Evolutionary conservation across 495 filamentous ascomycete species (phyloP), one percentile per base, ranked within the genome.

Genomic region (Aspergillus bertholletiae): DNA sequence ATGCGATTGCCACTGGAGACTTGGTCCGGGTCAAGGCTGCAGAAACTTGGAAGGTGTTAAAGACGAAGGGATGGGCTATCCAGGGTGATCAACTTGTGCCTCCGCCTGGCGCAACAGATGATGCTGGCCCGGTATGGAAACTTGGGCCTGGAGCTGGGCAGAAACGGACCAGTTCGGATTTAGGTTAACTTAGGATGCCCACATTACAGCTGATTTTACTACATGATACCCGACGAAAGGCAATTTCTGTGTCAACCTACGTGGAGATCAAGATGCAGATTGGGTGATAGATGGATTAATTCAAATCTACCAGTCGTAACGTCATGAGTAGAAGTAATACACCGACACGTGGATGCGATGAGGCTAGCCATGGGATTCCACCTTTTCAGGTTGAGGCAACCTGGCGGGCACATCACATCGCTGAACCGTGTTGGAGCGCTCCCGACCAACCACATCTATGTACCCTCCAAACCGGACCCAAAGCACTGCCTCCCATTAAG

Each of bases 1-100:
- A 99, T 66, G 89, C 95, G 0, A 74, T 86, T 45, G 88, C 90
- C 0, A 90, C 95, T 0, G 95, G 93, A 0, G 90, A 96, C 50
- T 66, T 97, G 54, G 90, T 95, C 0, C 69, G 88, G 50, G 76
- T 80, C 28, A 85, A 81, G 62, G 78, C 92, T 8, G 71, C 61
- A 23, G 75, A 86, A 51, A 80, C 79, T 54, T 92, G 89, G 88
- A 80, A 78, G 54, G 61, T 58, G 12, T 70, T 92, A 74, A 74
- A 79, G 70, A 66, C 60, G 30, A 68, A 80, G 43, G 90, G 89
- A 1, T 96, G 90, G 88, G 66, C 17, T 13, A 55, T 88, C 7
- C 62, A 73, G 40, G 74, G 79, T n/a, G 80, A 74, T 13, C 61
- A 68, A 46, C 66, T 89, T 48, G 59, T 80, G 9, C 60, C 78